Conservation (phyloP, 768 basidiomycete species). For the Psilocybe cyanescens region DNA sequence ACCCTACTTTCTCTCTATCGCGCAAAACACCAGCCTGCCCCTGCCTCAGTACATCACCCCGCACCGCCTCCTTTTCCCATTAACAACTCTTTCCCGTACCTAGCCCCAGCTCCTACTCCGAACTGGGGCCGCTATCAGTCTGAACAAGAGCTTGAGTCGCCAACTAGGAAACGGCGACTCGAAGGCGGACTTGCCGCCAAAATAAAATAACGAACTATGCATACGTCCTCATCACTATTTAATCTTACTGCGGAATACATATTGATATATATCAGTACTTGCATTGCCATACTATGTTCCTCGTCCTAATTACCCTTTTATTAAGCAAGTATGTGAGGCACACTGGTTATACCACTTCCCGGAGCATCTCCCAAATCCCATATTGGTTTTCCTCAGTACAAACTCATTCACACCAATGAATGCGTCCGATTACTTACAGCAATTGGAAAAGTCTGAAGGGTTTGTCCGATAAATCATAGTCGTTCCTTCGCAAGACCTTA, state of each 20-base stretch:
- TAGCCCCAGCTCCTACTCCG: constrained; percentile 53
- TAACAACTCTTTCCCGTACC: constrained; percentile 47
- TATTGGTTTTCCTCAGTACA: too few relatives aligned
- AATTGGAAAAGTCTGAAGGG: too few relatives aligned
- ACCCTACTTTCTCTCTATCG: constrained; percentile 80
- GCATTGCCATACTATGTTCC: neutral
- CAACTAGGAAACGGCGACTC: constrained; percentile 55
- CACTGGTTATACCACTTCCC: too few relatives aligned
- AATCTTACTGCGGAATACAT: neutral
- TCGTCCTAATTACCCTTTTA: neutral
- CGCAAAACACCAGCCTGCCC: constrained; percentile 56
- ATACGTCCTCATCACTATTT: neutral
- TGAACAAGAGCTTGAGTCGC: constrained; percentile 48
- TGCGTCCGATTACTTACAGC: too few relatives aligned
- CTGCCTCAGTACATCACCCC: constrained; percentile 34
- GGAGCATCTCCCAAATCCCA: too few relatives aligned
- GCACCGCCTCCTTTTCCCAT: constrained; percentile 43
- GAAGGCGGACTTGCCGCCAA: constrained; percentile 59
- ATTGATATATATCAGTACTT: neutral
- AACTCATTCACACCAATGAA: too few relatives aligned
- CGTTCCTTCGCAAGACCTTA: too few relatives aligned
- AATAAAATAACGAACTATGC: constrained; percentile 42
- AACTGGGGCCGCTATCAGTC: constrained; percentile 45
- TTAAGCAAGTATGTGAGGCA: neutral
- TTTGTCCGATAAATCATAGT: too few relatives aligned